Evolutionary conservation across 495 filamentous ascomycete species (phyloP), one percentile per base, ranked within the genome.

Genomic region (Physcia stellaris): DNA sequence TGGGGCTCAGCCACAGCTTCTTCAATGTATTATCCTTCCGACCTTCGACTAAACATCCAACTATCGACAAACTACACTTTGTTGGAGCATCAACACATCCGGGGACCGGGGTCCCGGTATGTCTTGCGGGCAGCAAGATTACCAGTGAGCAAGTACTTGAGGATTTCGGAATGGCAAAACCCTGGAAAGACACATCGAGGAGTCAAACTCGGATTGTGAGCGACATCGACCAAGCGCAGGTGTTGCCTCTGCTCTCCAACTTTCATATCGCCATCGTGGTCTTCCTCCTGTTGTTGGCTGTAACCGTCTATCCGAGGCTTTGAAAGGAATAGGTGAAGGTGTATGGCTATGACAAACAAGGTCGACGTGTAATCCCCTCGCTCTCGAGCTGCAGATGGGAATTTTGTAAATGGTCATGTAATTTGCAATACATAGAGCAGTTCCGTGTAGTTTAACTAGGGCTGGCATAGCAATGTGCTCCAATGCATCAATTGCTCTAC

Each of bases 21-120:
- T 77, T 79, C 51, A 83, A 83, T 49, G 79, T 83, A 17, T 52
- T 82, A 2, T 57, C 59, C 16, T 83, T 82, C 58, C 56, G 79
- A 2, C 79, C 79, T 0, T 56, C 59, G 33, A 79, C 71, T 4
- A 60, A 60, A 41, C 71, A 75, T 27, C 39, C 56, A 5, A 54
- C 42, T 4, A 61, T 80, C 18, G 39, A 58, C 9, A 54, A 61
- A 6, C 48, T 68, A 32, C 78, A 76, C 45, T 81, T 83, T 52
- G 79, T 81, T 1, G 79, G 79, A 12, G 77, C 77, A 1, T 73
- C 65, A 45, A 79, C 77, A 32, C 77, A 83, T 63, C 79, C 79
- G 0, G 79, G 78, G 2, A 80, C 79, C 0, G 79, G 79, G 0
- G 79, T 83, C 33, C 79, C 79, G 19, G 77, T 82, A 40, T 68